Evolutionary conservation across 176 grass and related monocot species (phyloP).

Genomic region (Eremochloa ophiuroides): DNA sequence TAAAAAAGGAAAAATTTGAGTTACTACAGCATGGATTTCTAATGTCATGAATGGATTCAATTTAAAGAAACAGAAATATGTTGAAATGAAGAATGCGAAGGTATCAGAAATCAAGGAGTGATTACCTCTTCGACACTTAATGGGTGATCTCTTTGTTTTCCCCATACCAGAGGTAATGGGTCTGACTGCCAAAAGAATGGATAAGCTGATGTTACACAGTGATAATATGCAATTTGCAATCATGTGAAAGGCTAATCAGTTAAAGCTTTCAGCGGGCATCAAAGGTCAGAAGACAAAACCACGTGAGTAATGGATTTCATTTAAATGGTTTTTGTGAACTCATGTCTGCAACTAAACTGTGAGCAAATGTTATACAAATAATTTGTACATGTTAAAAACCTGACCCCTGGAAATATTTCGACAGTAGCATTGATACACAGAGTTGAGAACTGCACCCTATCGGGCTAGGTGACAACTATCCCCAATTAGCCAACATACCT

Average conservation of each 20-base stretch:
- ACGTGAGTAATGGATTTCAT: background rate
- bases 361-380: background rate
- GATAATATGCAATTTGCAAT: conserved; percentile 21
- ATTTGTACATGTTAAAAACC: background rate
- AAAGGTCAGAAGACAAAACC: conserved; percentile 12
- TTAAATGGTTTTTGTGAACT: background rate
- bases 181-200: conserved; percentile 67
- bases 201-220: conserved; percentile 28
- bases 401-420: background rate
- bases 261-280: conserved; percentile 6
- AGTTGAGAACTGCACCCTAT: background rate
- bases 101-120: background rate
- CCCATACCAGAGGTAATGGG: conserved; percentile 77
- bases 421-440: background rate
- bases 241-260: conserved; percentile 2
- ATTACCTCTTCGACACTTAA: conserved; percentile 82
- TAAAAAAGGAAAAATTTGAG: background rate
- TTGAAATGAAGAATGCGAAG: conserved; percentile 14
- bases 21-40: background rate
- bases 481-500: background rate
- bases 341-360: background rate
- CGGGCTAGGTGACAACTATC: background rate
- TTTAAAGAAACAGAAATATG: conserved; percentile 7
- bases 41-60: background rate
- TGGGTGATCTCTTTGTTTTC: conserved; percentile 75